Evolutionary conservation across 495 filamentous ascomycete species (phyloP).

Genomic region (Trichoderma erinaceum): DNA sequence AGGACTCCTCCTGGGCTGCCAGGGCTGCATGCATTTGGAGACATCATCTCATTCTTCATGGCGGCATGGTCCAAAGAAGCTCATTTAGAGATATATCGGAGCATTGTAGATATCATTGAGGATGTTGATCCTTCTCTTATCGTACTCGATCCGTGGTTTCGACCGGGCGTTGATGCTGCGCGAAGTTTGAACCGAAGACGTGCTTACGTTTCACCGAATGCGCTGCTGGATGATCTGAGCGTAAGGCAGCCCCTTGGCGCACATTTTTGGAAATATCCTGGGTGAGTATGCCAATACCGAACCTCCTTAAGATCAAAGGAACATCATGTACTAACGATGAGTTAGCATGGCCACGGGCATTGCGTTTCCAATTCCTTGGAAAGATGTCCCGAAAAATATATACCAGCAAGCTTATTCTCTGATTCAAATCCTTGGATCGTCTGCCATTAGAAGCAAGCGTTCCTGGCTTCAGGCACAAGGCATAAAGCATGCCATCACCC

Average conservation of each 20-base stretch:
- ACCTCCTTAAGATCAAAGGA: neutral
- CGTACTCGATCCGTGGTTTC: constrained; percentile 38
- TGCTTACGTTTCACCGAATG: constrained; percentile 32
- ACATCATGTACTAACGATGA: neutral
- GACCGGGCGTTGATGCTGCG: constrained; percentile 38
- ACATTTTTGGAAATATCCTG: constrained; percentile 21
- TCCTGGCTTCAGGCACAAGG: constrained; percentile 14
- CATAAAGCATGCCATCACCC: constrained; percentile 2
- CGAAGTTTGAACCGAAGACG: constrained; percentile 18
- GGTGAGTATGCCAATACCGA: neutral
- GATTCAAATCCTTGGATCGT: neutral
- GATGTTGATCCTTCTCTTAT: constrained; percentile 33
- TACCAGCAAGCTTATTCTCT: constrained; percentile 27
- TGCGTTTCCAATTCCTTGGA: constrained; percentile 40
- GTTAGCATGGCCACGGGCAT: constrained; percentile 38
- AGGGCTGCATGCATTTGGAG: neutral
- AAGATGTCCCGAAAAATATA: constrained; percentile 36
- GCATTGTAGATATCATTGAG: constrained; percentile 33
- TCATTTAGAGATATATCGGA: constrained; percentile 33
- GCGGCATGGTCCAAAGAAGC: constrained; percentile 33
- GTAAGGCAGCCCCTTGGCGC: constrained; percentile 29
- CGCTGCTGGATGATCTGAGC: constrained; percentile 34
- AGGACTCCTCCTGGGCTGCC: neutral
- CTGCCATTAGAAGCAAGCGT: constrained; percentile 9
- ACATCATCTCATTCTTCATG: neutral